Base-by-base conservation (phyloP, 1,284 basidiomycete genomes). In the Xerocomus minutiporus region DNA sequence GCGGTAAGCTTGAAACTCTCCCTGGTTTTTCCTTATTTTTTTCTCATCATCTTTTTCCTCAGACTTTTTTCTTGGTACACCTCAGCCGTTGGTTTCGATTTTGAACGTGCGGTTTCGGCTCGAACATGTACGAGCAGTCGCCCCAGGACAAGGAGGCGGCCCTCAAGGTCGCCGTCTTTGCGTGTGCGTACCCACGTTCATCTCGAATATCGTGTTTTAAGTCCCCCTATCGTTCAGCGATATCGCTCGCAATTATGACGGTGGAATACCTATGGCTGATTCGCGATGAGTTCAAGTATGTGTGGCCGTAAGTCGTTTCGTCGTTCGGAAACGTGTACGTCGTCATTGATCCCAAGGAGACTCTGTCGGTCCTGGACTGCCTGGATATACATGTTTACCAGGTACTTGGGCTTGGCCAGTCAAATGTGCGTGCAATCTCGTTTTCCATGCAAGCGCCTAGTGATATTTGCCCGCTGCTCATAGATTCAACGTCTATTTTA, bases 401-500 rank as follows among this genome's bases (percentile, higher is more conserved):
- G 57, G 25, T 57, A 57, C 38, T 8, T 49, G 2, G 57, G 57
- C 8, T 4, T 57, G 40, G 35, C 13, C 26, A 50, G 51, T 35
- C 57, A 59, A 32, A 50, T 57, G 57, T 57, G 5, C 45, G 55
- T 41, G 25, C 12, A 5, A 9, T 42, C 23, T 20, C 25, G 36
- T 17, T 32, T 13, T 2, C 6, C 17, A 29, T n/a, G n/a, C 17
- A 4, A 12, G 5, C 23, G 9, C 29, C 29, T 9, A 2, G 29
- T 31, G 9, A 31, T 2, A 31, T 11, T 12, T 9, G 29, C 29
- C 9, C 29, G 29, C 11, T 31, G 29, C 29, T 4, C 25, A 7
- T 11, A 60, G 59, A 43, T 60, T 55, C 17, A 60, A 52, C 34
- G 45, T 60, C 4, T 55, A 51, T 31, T 60, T 60, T 32, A 44